Conservation (phyloP, 2,329 filamentous ascomycete genomes). For the Ophiosphaerella narmari region DNA sequence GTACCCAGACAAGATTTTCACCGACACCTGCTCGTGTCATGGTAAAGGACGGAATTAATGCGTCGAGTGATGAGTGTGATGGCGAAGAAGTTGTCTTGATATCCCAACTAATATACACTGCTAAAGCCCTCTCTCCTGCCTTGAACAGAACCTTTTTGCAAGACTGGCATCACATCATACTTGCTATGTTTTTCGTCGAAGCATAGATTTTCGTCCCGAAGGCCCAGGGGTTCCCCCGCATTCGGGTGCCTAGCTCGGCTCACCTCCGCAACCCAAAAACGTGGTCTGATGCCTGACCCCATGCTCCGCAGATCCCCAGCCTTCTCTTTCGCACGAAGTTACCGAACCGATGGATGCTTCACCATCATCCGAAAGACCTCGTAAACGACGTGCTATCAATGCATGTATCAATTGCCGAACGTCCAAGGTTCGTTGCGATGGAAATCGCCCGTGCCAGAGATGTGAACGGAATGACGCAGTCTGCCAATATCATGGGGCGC, state of each 20-base stretch:
- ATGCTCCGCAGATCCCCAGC: background rate
- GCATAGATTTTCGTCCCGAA: no score
- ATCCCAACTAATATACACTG: no score
- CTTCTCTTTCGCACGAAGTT: constrained; percentile 12
- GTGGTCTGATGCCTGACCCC: background rate
- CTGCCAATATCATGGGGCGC: constrained; percentile 33
- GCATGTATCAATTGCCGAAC: constrained; percentile 36
- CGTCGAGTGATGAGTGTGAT: no score
- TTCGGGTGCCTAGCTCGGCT: background rate
- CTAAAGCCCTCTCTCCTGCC: no score
- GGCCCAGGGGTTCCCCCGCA: constrained; percentile 3
- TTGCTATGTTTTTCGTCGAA: no score
- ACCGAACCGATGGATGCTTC: constrained; percentile 16
- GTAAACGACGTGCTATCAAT: constrained; percentile 42
- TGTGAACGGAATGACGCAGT: constrained; percentile 28
- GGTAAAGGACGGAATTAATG: no score
- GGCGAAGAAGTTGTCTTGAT: no score
- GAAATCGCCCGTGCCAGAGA: constrained; percentile 36
- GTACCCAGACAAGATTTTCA: no score
- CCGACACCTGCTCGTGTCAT: no score
- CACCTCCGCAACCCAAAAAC: constrained; percentile 2
- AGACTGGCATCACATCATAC: no score
- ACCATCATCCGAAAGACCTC: constrained; percentile 21
- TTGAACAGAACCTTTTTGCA: no score
- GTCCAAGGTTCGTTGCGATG: constrained; percentile 42